Percentiles rank a stretch among this genome's conserved stretches.
These are phyloP conservation scores for Pseudogymnoascus sp. DNA, from an alignment of 2,329 filamentous ascomycete genomes.

Conservation along the genomic window DNA sequence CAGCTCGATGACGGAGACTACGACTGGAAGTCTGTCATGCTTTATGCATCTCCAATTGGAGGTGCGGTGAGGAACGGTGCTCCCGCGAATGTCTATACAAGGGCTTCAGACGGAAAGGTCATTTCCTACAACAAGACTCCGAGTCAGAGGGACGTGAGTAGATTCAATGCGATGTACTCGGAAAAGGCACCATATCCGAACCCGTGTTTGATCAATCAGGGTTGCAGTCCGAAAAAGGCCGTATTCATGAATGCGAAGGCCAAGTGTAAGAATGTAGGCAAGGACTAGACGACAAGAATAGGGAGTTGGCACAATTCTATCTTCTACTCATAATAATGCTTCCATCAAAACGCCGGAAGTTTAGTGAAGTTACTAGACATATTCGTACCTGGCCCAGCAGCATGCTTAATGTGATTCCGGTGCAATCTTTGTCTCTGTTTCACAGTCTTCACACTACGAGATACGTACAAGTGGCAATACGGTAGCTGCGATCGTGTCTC, in stretches of 20 bases:
- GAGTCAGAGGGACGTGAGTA: slow-evolving; percentile 1
- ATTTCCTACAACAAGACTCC: background rate
- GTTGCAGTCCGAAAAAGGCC: background rate
- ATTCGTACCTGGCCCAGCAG: background rate
- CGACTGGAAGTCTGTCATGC: slow-evolving; percentile 10
- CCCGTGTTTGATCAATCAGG: slow-evolving; percentile 9
- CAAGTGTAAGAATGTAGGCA: slow-evolving; percentile 7
- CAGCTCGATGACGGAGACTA: background rate
- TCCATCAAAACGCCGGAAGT: background rate
- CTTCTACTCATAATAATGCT: background rate
- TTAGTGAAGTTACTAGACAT: background rate
- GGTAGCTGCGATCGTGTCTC: background rate
- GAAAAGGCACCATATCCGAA: slow-evolving; percentile 1
- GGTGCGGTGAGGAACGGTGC: background rate
- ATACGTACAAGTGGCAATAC: background rate
- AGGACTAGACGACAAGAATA: background rate
- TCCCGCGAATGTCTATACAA: background rate
- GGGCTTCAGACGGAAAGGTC: background rate
- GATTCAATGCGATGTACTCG: slow-evolving; percentile 8
- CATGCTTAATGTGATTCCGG: background rate
- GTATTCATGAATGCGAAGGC: background rate
- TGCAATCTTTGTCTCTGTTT: background rate
- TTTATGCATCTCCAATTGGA: slow-evolving; percentile 4
- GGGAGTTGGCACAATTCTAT: background rate
- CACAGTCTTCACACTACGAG: background rate